Base-by-base conservation (phyloP, 208 protist species). In the Leptomonas pyrrhocoris region DNA sequence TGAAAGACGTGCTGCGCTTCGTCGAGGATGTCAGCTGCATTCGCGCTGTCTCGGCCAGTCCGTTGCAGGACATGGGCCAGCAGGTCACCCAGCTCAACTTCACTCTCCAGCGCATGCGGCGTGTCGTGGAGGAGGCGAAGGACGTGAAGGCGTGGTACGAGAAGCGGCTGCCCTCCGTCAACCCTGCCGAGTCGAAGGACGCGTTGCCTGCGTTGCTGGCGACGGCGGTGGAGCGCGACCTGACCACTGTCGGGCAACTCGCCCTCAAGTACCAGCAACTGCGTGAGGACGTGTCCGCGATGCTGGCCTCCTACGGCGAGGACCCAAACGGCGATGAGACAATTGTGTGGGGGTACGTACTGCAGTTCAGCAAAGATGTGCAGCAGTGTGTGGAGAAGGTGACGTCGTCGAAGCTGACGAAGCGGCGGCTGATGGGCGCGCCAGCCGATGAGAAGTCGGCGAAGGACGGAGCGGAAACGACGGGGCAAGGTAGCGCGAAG, bases 291-390 rank as follows among this genome's bases (percentile, higher is more conserved):
- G 65, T 90, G 50, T 78, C 82, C 15, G 74, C 81, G 6, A 88
- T 92, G 86, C 56, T 94, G 19, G 80, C 81, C 36, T 81, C 74
- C 53, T 94, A 85, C 78, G 89, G 89, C 42, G 89, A 94, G 68
- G 89, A 94, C 45, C 57, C 78, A 8, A 63, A 50, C 28, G 64
- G 60, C 7, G 89, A 94, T 66, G 89, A 92, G 58, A 89, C 79
- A 19, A 58, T 78, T 4, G 43, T 94, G 13, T 92, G 86, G 86
- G 69, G 54, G 36, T 83, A 84, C 61, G 70, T 94, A 21, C 28
- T 84, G 46, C 77, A 85, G 60, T 89, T 94, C 62, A 70, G 69
- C 53, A 73, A 58, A 21, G 77, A 91, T 30, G 81, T 91, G 18
- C 50, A 79, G 53, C 59, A 48, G 28, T 84, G 81, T 30, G 67